Evolutionary conservation across 1,139 yeast species (phyloP), one percentile per base, ranked within the genome.

Genomic region (Blastobotrys aristatus): DNA sequence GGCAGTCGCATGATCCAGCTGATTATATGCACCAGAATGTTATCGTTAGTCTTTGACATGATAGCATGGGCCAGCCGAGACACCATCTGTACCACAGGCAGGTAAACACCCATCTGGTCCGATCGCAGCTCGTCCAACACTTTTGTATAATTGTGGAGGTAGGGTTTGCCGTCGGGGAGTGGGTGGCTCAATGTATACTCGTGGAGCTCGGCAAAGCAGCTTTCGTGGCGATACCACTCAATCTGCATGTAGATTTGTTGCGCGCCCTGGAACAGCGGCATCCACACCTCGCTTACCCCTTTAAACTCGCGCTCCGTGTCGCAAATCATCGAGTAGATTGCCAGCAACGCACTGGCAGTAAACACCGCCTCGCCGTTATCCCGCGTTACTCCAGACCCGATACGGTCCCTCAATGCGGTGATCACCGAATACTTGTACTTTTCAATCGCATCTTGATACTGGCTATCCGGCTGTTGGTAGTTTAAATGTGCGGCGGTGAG

Each of bases 181-280:
- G 14, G n/a, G 10, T 42, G 27, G 16, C 13, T 8, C 11, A 34
- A 13, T 2, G 45, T 32, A 42, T 42, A 34, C 16, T n/a, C 18
- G 21, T 42, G 45, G 8, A 42, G 17, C 32, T 27, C 34, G 10
- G 39, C 32, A 34, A 42, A 42, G 13, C 31, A 24, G 16, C 40
- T 42, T 5, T 42, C 39, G 17, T 27, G 31, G 2, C 20, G 38
- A 18, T 21, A 33, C 22, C 24, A 14, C 7, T 30, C 14, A 18
- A 42, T 18, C 17, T 42, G 45, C 20, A 13, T 20, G 26, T 42
- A 42, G 6, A 42, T 34, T 24, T 34, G 39, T 18, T 33, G 34
- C 2, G 37, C n/a, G 13, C 45, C 45, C 26, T 42, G 45, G 17
- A 42, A 42, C 22, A 42, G 26, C 24, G 40, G 40, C 39, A 42